Conservation (phyloP, 2,329 filamentous ascomycete genomes). For the Alternaria viburni region DNA sequence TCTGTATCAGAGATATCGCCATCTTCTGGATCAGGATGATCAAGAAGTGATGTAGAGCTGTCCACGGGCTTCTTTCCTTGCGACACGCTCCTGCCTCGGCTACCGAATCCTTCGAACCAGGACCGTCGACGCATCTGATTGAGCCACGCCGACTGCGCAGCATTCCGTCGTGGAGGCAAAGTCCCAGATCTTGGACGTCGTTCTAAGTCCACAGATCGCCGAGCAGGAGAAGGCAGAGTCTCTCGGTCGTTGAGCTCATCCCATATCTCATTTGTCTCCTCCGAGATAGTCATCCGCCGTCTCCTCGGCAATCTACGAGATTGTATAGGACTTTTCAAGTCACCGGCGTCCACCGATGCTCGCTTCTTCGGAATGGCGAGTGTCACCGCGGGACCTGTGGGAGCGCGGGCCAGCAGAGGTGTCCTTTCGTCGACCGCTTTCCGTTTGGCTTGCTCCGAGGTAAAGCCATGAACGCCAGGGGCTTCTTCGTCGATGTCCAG, state of each 20-base stretch:
- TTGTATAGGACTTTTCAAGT: constrained; percentile 30
- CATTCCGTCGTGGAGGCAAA: constrained; percentile 35
- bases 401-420: constrained; percentile 42
- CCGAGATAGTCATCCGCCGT: constrained; percentile 59
- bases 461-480: constrained; percentile 36
- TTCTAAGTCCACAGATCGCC: constrained; percentile 40
- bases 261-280: constrained; percentile 83
- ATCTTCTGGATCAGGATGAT: constrained; percentile 39
- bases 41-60: constrained; percentile 29
- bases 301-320: constrained; percentile 33
- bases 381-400: constrained; percentile 41
- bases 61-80: constrained; percentile 37
- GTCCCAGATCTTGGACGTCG: constrained; percentile 44
- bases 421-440: constrained; percentile 42
- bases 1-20: constrained; percentile 40
- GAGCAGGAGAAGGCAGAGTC: constrained; percentile 33
- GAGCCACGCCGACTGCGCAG: constrained; percentile 39
- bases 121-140: constrained; percentile 45
- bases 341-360: constrained; percentile 23
- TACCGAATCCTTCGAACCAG: constrained; percentile 42
- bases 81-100: constrained; percentile 32
- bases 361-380: constrained; percentile 33
- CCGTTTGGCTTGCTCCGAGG: constrained; percentile 35
- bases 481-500: constrained; percentile 37
- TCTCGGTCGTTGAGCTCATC: constrained; percentile 76